Evolutionary conservation across 306 rosid genomes (phyloP), one percentile per base, ranked within the genome.

Genomic region (Medicago lupulina): DNA sequence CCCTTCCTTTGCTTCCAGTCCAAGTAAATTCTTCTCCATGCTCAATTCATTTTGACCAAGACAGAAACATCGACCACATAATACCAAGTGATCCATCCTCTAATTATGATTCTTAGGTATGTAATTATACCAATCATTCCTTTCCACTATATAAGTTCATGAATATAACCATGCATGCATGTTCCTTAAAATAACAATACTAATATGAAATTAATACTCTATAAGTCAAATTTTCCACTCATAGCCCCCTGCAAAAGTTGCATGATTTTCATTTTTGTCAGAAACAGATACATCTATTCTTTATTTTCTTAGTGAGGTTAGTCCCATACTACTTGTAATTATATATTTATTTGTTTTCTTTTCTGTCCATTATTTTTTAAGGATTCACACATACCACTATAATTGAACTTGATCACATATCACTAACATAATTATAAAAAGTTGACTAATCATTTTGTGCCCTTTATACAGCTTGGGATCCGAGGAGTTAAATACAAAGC

Each of bases 391-490:
- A 15, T 50, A 28, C 31, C 5, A 51, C 51, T 51, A 43, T 17
- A 23, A 18, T 67, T 75, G 50, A 46, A 46, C 51, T 68, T 23
- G 67, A 28, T 75, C 74, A 71, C 63, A n/a, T 17, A 73, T 44
- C 53, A 55, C 14, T 31, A 67, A 46, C 68, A 66, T 79, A 60
- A 78, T 49, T 61, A 58, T 58, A 62, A 44, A 71, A 80, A 44
- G 69, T 67, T 25, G 49, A 23, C 59, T 84, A 79, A 86, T 81
- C 76, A 79, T 81, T 77, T 34, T 8, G 14, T 41, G 43, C 34
- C 67, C 83, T 62, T 74, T 87, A 77, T 53, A 51, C 86, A 87
- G 88, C 80, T 84, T 84, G 85, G 86, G 88, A 82, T 87, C 90
- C 76, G 81, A 84, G 88, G 86, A 84, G 31, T 72, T 81, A 39